Evolutionary conservation across 306 rosid genomes (phyloP).

Genomic region (Parietaria judaica): DNA sequence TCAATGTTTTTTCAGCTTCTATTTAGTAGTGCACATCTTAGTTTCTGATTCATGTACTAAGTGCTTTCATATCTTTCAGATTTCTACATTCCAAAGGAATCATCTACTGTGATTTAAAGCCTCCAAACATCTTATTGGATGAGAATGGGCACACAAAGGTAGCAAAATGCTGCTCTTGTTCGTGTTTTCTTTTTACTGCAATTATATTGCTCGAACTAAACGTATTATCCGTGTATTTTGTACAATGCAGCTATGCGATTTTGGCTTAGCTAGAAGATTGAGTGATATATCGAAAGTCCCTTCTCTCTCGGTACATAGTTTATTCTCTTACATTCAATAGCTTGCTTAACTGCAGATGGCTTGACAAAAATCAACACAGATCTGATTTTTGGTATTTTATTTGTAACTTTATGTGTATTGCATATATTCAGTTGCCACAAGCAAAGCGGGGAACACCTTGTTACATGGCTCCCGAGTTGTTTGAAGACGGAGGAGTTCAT

Average conservation of each 20-base stretch:
- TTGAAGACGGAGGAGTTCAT: slow-evolving; percentile 90
- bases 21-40: neutral
- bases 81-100: slow-evolving; percentile 85
- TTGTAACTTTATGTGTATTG: slow-evolving; percentile 10
- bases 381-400: slow-evolving; percentile 1
- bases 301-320: slow-evolving; percentile 59
- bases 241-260: slow-evolving; percentile 83
- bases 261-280: slow-evolving; percentile 87
- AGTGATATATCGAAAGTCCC: slow-evolving; percentile 69
- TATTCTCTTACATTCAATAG: neutral
- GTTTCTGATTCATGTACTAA: slow-evolving; percentile 19
- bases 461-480: slow-evolving; percentile 99
- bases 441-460: slow-evolving; percentile 96
- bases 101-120: slow-evolving; percentile 89
- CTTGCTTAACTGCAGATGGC: no score
- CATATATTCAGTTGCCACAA: slow-evolving; percentile 62
- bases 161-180: neutral
- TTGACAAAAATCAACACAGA: neutral
- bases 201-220: neutral
- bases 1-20: slow-evolving; percentile 9
- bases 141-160: slow-evolving; percentile 94
- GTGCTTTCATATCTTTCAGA: slow-evolving; percentile 35
- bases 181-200: neutral
- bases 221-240: slow-evolving; percentile 7
- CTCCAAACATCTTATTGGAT: slow-evolving; percentile 81